Evolutionary conservation across 495 filamentous ascomycete species (phyloP), one percentile per base, ranked within the genome.

Genomic region (Hyaloscypha hepaticicola): DNA sequence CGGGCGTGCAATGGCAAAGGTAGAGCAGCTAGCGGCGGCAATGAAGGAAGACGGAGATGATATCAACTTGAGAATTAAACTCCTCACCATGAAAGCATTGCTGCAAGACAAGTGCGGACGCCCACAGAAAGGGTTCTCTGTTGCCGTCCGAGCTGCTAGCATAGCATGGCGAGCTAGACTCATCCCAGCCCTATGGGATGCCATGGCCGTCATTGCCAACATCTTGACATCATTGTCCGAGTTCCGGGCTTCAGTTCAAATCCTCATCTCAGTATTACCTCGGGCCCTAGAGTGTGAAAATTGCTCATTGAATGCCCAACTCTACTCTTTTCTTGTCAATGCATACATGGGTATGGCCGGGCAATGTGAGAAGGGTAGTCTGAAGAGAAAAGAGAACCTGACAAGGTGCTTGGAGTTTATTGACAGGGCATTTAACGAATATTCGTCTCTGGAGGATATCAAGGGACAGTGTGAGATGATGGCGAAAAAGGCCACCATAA

Each of bases 261-360:
- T 99, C 58, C 72, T 96, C 16, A 83, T 87, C 59, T 85, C 86
- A 29, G 82, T 93, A 22, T 82, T 96, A 70, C 93, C 94, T n/a
- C 89, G 92, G 69, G 83, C 90, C 4, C 79, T 96, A 11, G 92
- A 96, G 74, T 84, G 85, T 34, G 88, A 89, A 63, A 85, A 91
- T 58, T 80, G 83, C 14, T 78, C 77, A 21, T 77, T 92, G 24
- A 81, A 82, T 12, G 93, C 85, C 3, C 80, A 82, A 55, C 80
- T 91, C 33, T 95, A 92, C 74, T 86, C 85, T 22, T 74, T 86
- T n/a, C 81, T 96, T 9, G 91, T 88, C 5, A 93, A 97, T 72
- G 89, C 90, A 0, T 83, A 90, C 68, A 89, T 96, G 82, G 94
- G 94, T 0, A 77, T 92, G 69, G 94, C 92, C 0, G 89, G 90